Evolutionary conservation across 148 eudicot species (phyloP), one percentile per base, ranked within the genome.

Genomic region (Selenicereus undatus): DNA sequence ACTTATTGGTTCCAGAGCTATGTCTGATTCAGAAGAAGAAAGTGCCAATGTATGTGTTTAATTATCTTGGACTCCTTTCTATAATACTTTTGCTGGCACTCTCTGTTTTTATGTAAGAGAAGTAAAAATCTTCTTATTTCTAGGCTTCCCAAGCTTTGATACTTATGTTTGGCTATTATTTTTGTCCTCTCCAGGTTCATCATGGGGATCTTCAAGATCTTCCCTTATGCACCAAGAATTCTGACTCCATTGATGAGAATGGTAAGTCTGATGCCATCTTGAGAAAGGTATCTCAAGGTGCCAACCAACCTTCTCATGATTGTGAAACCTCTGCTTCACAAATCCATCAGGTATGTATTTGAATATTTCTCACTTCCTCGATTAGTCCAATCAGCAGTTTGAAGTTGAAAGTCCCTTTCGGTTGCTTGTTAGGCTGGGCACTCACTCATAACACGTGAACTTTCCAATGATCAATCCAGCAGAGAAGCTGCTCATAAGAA

Each of bases 291-390:
- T 79, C 84, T 64, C 64, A 42, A 74, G 85, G 18, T 32, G 58
- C 18, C 54, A 35, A 22, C 35, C 64, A 83, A 17, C 81, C 80
- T 71, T 74, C 80, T 80, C 32, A 70, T 16, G 87, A 73, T 79
- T 36, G 48, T 73, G 88, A 80, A 86, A 76, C 68, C 56, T 81
- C 50, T 80, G 80, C 70, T 8, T 75, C 75, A 70, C 50, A 73
- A 30, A 45, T 72, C 42, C 43, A 12, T 73, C 89, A 82, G 91
- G 91, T 87, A 82, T 60, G 72, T 52, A 52, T 79, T 13, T 22
- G 32, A 20, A 13, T 12, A 32, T 71, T 13, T 68, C 27, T 78
- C 50, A 4, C 27, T 50, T 71, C 22, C 22, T 69, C 71, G 27
- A 35, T 75, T 76, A 24, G 51, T 80, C 71, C 43, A 21, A 30